Evolutionary conservation across 495 filamentous ascomycete genomes (phyloP), one percentile per base, ranked within the genome.

Genomic region (Hypoxylon fragiforme): DNA sequence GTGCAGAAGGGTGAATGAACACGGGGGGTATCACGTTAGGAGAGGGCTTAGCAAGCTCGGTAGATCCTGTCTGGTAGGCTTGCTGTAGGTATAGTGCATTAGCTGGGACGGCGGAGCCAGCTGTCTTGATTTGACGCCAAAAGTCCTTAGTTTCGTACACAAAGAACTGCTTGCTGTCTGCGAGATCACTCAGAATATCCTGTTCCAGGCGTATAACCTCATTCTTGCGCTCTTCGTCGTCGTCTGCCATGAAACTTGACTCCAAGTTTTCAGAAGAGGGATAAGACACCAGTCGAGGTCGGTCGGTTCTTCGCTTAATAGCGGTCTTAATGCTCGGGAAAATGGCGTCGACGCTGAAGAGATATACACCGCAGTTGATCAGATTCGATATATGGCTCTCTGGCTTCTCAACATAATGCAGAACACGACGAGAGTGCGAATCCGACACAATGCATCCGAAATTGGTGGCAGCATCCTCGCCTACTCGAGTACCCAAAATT

Each of bases 101-200:
- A 51, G 94, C 94, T 7, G 94, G 95, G 48, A 99, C 91, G 41
- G 94, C 94, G 15, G 94, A 97, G 32, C 95, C 95, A 40, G 94
- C 94, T 3, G 95, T 96, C 82, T 99, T 99, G 81, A 99, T 97
- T 79, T 99, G 94, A 48, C 94, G 92, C 94, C 94, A 99, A 76
- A 99, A 99, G 67, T 96, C 94, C 75, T 96, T 95, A 36, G 94
- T 97, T 74, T 99, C 94, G 71, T 96, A 87, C 14, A 97, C 95
- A 72, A 89, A 99, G 80, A 99, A 99, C 67, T 94, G 91, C 70
- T 95, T 92, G 82, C 85, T 95, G 75, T 99, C 94, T 28, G 94
- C 92, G 61, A 99, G 84, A 63, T 97, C 92, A 44, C 91, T 88
- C 31, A 99, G 85, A 53, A 99, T 96, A 66, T 99, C 94, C 71